Evolutionary conservation across 805 yeast species (phyloP).

Genomic region (Yamadazyma takamatsuzukensis): DNA sequence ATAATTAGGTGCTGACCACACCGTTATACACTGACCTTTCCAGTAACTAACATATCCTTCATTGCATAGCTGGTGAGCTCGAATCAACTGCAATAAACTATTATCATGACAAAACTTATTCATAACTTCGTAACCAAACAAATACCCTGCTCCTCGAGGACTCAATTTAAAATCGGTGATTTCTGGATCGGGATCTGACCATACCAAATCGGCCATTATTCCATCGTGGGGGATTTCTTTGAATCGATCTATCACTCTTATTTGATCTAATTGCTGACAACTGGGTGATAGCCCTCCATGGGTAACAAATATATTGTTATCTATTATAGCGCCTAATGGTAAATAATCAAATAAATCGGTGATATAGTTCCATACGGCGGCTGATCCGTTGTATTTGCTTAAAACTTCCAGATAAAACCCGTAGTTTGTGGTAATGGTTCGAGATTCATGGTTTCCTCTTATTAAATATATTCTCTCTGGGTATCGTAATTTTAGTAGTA

Average conservation of each 20-base stretch:
- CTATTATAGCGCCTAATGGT: conserved; percentile 85
- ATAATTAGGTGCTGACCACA: conserved; percentile 98
- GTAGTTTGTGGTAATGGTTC: conserved; percentile 95
- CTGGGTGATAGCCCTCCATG: conserved; percentile 97
- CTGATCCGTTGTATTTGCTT: conserved; percentile 73
- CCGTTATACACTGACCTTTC: conserved; percentile 87
- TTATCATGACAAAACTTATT: conserved; percentile 79
- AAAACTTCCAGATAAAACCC: conserved; percentile 96
- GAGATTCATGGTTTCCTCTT: conserved; percentile 93
- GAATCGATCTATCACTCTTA: conserved; percentile 84
- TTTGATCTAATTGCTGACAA: conserved; percentile 90
- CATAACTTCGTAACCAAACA: conserved; percentile 89
- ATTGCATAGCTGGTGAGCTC: conserved; percentile 97
- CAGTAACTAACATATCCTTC: conserved; percentile 94
- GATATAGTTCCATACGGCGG: conserved; percentile 79
- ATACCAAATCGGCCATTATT: conserved; percentile 97
- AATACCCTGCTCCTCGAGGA: conserved; percentile 97
- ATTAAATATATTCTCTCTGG: conserved; percentile 80
- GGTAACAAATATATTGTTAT: conserved; percentile 85
- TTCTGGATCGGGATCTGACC: conserved; percentile 97
- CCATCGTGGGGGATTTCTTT: conserved; percentile 98
- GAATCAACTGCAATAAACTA: conserved; percentile 70
- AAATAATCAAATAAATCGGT: conserved; percentile 92
- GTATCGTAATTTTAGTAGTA: conserved; percentile 80
- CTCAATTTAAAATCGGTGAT: conserved; percentile 75